Base-by-base conservation (phyloP, 257 asterid species). In the Solanum chilense region DNA sequence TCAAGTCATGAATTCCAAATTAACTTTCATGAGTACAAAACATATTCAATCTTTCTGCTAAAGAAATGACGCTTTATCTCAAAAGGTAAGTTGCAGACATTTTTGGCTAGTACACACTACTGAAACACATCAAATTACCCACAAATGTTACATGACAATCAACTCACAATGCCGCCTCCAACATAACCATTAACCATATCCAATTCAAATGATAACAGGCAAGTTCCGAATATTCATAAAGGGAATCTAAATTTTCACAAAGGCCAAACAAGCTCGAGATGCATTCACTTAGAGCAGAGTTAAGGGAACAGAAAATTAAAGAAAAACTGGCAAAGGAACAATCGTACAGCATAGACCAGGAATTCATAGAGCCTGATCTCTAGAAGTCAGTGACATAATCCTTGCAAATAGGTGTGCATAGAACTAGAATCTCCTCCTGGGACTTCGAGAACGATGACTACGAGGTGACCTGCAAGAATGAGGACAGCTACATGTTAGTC, bases 381-480 rank as follows among this genome's bases (percentile, higher is more conserved):
- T 89, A 90, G 82, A 87, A 88, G 88, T 81, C 25, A 80, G 44
- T 12, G 5, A 80, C 69, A 47, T 29, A 29, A 18, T 49, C 70
- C 85, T 73, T n/a, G 85, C 84, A 75, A 23, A 87, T 75, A 58
- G 73, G 76, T 33, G 84, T 12, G 27, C 62, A 39, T 70, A 80
- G 42, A 33, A 39, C 90, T 90, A 96, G 90, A 88, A 93, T 88
- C 99, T 93, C 91, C 98, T 93, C 91, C 98, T 93, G 20, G 99
- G 99, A 87, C 98, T 96, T 91, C 99, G 91, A 76, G 99, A 96
- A 37, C 98, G 98, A 87, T 90, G 98, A 83, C 93, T 91, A 12
- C 93, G 99, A 35, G 99, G 99, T 25, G 98, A 96, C 89, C 99
- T 95, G 94, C 86, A 90, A 76, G 77, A 82, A 91, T 52, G 58